Evolutionary conservation across 2,329 filamentous ascomycete species (phyloP), one percentile per base, ranked within the genome.

Genomic region (Phoma sp.): DNA sequence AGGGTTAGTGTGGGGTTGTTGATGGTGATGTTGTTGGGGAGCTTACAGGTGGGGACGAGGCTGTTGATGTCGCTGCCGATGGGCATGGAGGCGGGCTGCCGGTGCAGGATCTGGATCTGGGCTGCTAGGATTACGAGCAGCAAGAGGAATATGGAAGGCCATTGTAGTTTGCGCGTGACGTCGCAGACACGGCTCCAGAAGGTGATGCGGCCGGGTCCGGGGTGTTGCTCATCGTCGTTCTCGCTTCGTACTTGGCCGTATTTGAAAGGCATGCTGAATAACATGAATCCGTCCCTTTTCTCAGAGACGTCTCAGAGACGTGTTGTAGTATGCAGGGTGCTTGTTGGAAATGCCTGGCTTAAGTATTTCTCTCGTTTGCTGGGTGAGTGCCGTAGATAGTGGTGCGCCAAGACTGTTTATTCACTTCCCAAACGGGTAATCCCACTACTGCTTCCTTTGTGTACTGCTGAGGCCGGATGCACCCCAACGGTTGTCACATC

Each of bases 181-280:
- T 54, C 35, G 32, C 43, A 37, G 0, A 40, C 2, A 24, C 41
- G 46, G 2, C 24, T 41, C 42, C 52, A 58, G n/a, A 46, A 11
- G 0, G 39, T 50, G 25, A 46, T 14, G 3, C 52, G 42, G 7
- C 33, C 23, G 22, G 35, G 27, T 7, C 27, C 35, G 1, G 22
- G 36, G 6, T 44, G 24, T 14, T 53, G 44, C 18, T 52, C 29
- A 11, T 59, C 52, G 7, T 47, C 35, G 0, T 49, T 57, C 5
- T 61, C 59, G 38, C 47, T 52, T 33, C 47, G 38, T 24, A 63
- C 53, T 44, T 61, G 64, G 10, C 54, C 42, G 52, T 63, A 64
- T 9, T 14, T 35, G 38, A 50, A 58, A 13, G 48, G 32, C 32
- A 49, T 61, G 13, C 7, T 41, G 30, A 3, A 18, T 14, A 33